Evolutionary conservation across 2,329 filamentous ascomycete genomes (phyloP).

Genomic region (Mycocentrospora acerina): DNA sequence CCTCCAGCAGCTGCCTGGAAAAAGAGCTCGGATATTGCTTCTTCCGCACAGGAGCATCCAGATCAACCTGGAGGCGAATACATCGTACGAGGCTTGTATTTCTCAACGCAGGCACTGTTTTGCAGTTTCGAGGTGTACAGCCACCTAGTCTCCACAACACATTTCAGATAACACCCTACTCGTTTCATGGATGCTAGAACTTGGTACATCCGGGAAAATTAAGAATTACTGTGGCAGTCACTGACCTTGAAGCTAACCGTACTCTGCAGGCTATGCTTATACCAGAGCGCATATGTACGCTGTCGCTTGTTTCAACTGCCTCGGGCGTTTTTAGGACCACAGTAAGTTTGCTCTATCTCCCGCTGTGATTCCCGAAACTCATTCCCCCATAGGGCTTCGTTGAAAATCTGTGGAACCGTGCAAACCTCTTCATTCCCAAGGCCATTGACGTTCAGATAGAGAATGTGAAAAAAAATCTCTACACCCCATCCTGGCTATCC

Average conservation of each 20-base stretch:
- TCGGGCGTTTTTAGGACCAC: conserved; percentile 51
- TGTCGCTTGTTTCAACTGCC: conserved; percentile 54
- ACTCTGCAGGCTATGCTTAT: conserved; percentile 43
- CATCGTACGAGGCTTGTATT: no score
- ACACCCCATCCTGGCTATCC: conserved; percentile 64
- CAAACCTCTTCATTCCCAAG: conserved; percentile 67
- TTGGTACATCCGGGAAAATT: no score
- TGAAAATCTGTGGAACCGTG: conserved; percentile 62
- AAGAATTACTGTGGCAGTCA: no score
- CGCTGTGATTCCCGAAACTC: conserved; percentile 56
- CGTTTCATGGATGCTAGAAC: no score
- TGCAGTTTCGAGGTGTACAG: no score
- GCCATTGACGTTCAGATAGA: conserved; percentile 65
- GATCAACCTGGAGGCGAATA: no score
- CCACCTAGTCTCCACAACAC: no score
- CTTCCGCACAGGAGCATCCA: no score
- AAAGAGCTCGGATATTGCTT: no score
- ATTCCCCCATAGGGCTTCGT: conserved; percentile 52
- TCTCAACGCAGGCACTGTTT: no score
- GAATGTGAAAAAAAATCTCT: conserved; percentile 66
- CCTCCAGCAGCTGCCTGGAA: conserved; percentile 7
- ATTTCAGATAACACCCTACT: no score
- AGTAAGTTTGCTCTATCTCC: conserved; percentile 34
- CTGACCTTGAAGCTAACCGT: no score
- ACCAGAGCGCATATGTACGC: conserved; percentile 51